Evolutionary conservation across 2,329 filamentous ascomycete genomes (phyloP).

Genomic region (Boeremia lycopersici): DNA sequence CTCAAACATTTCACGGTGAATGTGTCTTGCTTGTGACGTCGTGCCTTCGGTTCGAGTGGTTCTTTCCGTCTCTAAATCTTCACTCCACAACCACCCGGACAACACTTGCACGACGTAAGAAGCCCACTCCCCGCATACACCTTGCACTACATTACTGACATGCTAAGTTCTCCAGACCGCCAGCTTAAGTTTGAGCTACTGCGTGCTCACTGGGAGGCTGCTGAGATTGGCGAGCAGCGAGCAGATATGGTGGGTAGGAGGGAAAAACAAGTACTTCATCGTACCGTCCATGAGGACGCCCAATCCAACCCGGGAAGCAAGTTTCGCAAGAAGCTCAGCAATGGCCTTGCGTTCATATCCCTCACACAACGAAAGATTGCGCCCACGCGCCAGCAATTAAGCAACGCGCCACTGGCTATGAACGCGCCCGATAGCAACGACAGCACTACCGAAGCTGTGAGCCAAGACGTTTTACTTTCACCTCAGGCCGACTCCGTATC

Average conservation of each 20-base stretch:
- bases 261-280: slow-evolving; percentile 25
- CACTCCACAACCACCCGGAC: neutral
- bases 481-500: slow-evolving; percentile 6
- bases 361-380: slow-evolving; percentile 38
- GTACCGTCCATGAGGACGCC: slow-evolving; percentile 12
- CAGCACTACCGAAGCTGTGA: slow-evolving; percentile 1
- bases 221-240: slow-evolving; percentile 17
- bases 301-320: slow-evolving; percentile 26
- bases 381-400: slow-evolving; percentile 19
- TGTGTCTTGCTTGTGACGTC: slow-evolving; percentile 14
- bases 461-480: slow-evolving; percentile 20
- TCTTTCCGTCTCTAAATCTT: slow-evolving; percentile 25
- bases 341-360: slow-evolving; percentile 42
- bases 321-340: slow-evolving; percentile 42
- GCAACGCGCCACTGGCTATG: slow-evolving; percentile 18
- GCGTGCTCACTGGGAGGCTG: slow-evolving; percentile 43
- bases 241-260: slow-evolving; percentile 37
- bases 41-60: slow-evolving; percentile 10
- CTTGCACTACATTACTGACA: slow-evolving; percentile 27
- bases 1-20: neutral
- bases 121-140: slow-evolving; percentile 8
- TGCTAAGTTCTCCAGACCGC: slow-evolving; percentile 44
- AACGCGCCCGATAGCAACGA: slow-evolving; percentile 15
- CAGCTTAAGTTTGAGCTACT: slow-evolving; percentile 38
- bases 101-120: slow-evolving; percentile 21